These are phyloP conservation scores for Pestalotiopsis sp. DNA, from an alignment of 2,329 filamentous ascomycete genomes.

Conservation along the genomic window DNA sequence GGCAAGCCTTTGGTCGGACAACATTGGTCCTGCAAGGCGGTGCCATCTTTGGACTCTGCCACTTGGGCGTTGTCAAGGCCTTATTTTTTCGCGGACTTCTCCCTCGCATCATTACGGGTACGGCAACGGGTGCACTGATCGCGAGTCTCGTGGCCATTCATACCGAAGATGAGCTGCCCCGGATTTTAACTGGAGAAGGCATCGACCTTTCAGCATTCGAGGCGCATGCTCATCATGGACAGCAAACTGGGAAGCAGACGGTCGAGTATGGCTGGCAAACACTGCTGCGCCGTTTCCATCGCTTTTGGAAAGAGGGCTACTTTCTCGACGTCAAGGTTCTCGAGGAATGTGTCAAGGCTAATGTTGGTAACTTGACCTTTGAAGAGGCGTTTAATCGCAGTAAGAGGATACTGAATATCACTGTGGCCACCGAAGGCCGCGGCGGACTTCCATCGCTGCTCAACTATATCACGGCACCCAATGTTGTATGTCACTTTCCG, in stretches of 20 bases:
- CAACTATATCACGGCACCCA: conserved; percentile 90
- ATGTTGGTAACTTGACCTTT: conserved; percentile 88
- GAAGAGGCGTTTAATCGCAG: conserved; percentile 87
- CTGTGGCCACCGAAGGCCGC: conserved; percentile 73
- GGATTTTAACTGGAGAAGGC: conserved; percentile 73
- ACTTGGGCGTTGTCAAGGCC: conserved; percentile 87
- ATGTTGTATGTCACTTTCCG: conserved; percentile 66
- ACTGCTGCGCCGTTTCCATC: conserved; percentile 62
- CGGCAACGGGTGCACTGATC: conserved; percentile 85
- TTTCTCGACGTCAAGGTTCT: conserved; percentile 81
- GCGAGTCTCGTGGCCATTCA: conserved; percentile 86
- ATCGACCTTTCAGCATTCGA: conserved; percentile 84
- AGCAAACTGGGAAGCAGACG: conserved; percentile 34
- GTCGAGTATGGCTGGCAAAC: conserved; percentile 54
- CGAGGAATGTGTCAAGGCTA: conserved; percentile 79
- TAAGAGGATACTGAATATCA: conserved; percentile 88
- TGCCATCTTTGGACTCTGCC: conserved; percentile 87
- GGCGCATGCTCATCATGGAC: conserved; percentile 34
- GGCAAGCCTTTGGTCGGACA: conserved; percentile 84
- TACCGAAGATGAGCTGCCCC: conserved; percentile 79
- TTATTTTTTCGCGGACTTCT: conserved; percentile 77
- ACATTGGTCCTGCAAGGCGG: conserved; percentile 87
- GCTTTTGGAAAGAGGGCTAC: conserved; percentile 76
- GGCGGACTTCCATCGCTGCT: conserved; percentile 80
- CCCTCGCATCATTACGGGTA: conserved; percentile 88